These are phyloP conservation scores for Irpex sp. DNA, from an alignment of 1,284 basidiomycete genomes.

Conservation along the genomic window DNA sequence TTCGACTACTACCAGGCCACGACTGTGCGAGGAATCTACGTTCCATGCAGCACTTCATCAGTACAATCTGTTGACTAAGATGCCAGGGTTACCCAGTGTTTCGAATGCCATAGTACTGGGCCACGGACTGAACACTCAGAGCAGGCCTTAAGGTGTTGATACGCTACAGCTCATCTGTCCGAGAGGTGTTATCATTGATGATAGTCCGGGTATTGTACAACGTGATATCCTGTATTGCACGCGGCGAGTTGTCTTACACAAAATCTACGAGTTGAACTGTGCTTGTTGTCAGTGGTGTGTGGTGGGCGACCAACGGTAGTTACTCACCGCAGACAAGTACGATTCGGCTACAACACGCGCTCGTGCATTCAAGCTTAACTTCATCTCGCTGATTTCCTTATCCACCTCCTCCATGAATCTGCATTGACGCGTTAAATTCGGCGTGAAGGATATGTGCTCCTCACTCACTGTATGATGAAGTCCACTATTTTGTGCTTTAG, in stretches of 20 bases:
- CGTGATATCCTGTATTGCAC: not conserved
- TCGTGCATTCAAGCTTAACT: slow-evolving; percentile 89
- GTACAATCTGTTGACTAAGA: too few relatives aligned
- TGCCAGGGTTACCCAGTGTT: too few relatives aligned
- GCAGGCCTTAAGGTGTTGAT: too few relatives aligned
- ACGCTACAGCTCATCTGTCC: not conserved
- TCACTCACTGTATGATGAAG: slow-evolving; percentile 90
- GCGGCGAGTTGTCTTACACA: not conserved
- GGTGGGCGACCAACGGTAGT: not conserved
- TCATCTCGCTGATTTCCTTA: slow-evolving; percentile 90
- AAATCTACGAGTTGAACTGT: slow-evolving; percentile 21
- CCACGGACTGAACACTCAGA: too few relatives aligned
- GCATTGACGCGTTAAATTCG: slow-evolving; percentile 3
- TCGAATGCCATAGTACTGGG: too few relatives aligned
- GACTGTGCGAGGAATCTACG: too few relatives aligned
- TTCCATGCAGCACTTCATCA: too few relatives aligned
- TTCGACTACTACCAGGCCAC: too few relatives aligned
- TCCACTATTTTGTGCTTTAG: slow-evolving; percentile 99
- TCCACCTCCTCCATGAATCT: slow-evolving; percentile 98
- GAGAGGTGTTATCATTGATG: not conserved
- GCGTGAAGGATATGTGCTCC: slow-evolving; percentile 16
- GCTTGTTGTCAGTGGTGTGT: not conserved
- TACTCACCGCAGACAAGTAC: slow-evolving; percentile 70
- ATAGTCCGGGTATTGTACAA: not conserved
- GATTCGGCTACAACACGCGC: slow-evolving; percentile 97